These are phyloP conservation scores for Ganoderma sp. DNA, from an alignment of 1,284 basidiomycete genomes.

Conservation along the genomic window DNA sequence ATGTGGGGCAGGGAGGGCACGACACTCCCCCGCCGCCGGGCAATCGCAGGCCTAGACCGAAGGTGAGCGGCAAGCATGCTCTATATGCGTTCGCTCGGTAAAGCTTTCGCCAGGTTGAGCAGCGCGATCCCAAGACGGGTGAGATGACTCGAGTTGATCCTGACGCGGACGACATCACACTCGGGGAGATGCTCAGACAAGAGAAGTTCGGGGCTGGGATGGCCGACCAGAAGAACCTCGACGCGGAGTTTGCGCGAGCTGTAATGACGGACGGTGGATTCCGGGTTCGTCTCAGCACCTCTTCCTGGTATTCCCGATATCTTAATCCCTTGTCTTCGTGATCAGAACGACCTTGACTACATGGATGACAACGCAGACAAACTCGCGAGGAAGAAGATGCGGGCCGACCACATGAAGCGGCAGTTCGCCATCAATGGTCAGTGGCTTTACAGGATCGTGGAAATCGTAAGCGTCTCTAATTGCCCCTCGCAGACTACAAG, in stretches of 20 bases:
- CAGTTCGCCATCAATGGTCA: slow-evolving; percentile 95
- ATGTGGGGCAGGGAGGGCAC: slow-evolving; percentile 78
- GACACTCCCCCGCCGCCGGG: slow-evolving; percentile 58
- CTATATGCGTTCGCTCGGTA: slow-evolving; percentile 1
- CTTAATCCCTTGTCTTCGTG: background rate
- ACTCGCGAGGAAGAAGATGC: slow-evolving; percentile 92
- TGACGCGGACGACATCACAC: slow-evolving; percentile 86
- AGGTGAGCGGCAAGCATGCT: slow-evolving; percentile 51
- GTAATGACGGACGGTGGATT: slow-evolving; percentile 90
- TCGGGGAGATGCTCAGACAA: slow-evolving; percentile 92
- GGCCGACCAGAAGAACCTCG: slow-evolving; percentile 88
- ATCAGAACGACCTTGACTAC: slow-evolving; percentile 86
- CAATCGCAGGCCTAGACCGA: slow-evolving; percentile 79
- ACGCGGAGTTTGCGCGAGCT: slow-evolving; percentile 87
- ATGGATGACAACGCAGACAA: slow-evolving; percentile 97
- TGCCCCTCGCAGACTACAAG: slow-evolving; percentile 77
- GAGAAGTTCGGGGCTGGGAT: slow-evolving; percentile 91
- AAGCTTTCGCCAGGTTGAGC: slow-evolving; percentile 71
- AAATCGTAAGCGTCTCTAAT: background rate
- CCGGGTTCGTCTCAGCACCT: slow-evolving; percentile 55
- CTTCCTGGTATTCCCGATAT: too few relatives aligned
- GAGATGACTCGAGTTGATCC: slow-evolving; percentile 86
- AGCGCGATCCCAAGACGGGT: slow-evolving; percentile 86
- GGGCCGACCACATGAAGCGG: slow-evolving; percentile 93
- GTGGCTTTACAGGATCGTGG: slow-evolving; percentile 27